Percentiles rank a stretch among this genome's conserved stretches.
Evolutionary conservation across 2,329 filamentous ascomycete species (phyloP).

Genomic region (Sarocladium brachiariae): DNA sequence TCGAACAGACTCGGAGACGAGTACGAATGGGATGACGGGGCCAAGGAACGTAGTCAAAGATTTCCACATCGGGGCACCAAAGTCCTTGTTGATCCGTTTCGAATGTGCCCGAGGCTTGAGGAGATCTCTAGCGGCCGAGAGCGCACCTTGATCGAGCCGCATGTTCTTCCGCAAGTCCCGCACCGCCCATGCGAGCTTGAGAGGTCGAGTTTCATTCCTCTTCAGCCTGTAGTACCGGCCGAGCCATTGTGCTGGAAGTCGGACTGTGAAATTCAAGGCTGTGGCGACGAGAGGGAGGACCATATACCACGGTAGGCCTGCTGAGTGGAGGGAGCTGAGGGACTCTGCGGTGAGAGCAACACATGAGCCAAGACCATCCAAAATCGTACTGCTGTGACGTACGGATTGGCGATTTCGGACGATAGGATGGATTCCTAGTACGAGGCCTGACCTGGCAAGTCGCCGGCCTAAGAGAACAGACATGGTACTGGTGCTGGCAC

Average conservation of each 20-base stretch:
- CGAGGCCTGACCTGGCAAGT: not conserved
- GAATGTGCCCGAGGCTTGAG: not conserved
- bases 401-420: not conserved
- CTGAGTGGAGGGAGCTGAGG: constrained; percentile 37
- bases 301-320: constrained; percentile 46
- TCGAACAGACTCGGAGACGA: constrained; percentile 43
- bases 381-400: not conserved
- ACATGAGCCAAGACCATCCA: constrained; percentile 7
- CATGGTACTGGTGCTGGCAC: not conserved
- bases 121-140: constrained; percentile 5
- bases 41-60: constrained; percentile 30
- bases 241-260: constrained; percentile 41
- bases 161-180: constrained; percentile 13
- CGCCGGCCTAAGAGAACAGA: not conserved
- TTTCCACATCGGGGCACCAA: constrained; percentile 43
- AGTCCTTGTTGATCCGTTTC: constrained; percentile 27
- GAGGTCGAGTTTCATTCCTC: constrained; percentile 22
- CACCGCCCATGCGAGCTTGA: constrained; percentile 25
- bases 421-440: not conserved
- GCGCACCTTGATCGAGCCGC: not conserved
- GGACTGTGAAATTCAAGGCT: constrained; percentile 34
- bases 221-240: constrained; percentile 24
- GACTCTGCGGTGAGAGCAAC: constrained; percentile 34
- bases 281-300: constrained; percentile 47
- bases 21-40: constrained; percentile 40